These are phyloP conservation scores for Bipolaris gigantea DNA, from an alignment of 2,329 filamentous ascomycete species.

Conservation along the genomic window DNA sequence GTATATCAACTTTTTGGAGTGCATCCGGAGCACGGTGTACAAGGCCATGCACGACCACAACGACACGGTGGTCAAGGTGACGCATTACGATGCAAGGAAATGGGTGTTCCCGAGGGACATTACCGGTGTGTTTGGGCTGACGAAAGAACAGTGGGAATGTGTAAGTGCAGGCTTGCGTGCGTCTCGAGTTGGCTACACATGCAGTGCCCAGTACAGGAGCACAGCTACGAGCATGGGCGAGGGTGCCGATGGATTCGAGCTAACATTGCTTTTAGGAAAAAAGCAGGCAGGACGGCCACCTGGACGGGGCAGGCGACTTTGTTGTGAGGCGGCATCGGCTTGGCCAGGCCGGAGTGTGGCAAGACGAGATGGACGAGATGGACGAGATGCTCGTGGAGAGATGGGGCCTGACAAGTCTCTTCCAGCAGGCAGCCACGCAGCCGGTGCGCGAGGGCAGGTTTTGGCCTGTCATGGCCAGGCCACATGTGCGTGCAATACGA, in stretches of 20 bases:
- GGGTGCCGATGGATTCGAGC: not conserved
- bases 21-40: constrained; percentile 22
- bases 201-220: too few species aligned
- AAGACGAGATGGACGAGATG: not conserved
- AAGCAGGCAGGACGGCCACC: not conserved
- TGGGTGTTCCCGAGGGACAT: constrained; percentile 22
- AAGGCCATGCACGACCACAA: constrained; percentile 19
- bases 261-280: constrained; percentile 10
- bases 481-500: too few species aligned
- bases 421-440: not conserved
- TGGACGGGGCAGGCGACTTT: not conserved
- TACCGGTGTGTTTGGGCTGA: constrained; percentile 18
- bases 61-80: constrained; percentile 17
- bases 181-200: not conserved
- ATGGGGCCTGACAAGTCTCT: constrained; percentile 12
- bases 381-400: constrained; percentile 7
- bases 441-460: constrained; percentile 11
- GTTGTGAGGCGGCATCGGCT: not conserved
- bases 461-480: too few species aligned
- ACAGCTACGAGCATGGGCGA: too few species aligned
- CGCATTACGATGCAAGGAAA: constrained; percentile 20
- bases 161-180: constrained; percentile 8
- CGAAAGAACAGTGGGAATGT: constrained; percentile 24
- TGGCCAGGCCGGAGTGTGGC: not conserved
- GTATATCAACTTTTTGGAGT: constrained; percentile 22